A percentile compares a stretch with the other conserved stretches of the same genome.
phyloP scores from a whole-genome alignment of 805 yeast genomes.

The Saccharomycopsis babjevae region DNA sequence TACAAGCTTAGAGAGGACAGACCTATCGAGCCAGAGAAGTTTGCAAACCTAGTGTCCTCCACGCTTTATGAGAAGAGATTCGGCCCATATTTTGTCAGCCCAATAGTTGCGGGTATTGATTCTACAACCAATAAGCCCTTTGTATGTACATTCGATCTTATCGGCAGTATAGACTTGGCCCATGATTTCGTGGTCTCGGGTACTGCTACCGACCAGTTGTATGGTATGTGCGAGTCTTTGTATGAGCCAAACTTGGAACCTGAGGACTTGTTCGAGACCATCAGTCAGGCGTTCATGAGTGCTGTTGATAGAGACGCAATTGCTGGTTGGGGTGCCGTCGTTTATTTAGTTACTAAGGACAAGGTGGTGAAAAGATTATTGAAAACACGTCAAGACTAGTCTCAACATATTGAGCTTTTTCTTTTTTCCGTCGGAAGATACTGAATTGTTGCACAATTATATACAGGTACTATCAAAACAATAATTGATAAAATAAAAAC shows the following conservation, averaged over 20 bases:
- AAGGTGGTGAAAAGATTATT: conserved; percentile 79
- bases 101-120: conserved; percentile 90
- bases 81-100: conserved; percentile 96
- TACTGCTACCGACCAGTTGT: conserved; percentile 92
- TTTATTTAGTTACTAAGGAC: conserved; percentile 84
- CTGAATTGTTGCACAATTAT: no score
- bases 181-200: conserved; percentile 93
- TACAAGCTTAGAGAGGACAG: conserved; percentile 90
- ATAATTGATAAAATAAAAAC: no score
- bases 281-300: conserved; percentile 83
- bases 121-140: conserved; percentile 77
- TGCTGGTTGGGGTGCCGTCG: conserved; percentile 98
- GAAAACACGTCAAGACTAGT: conserved; percentile 87
- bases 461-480: no score
- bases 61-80: conserved; percentile 84
- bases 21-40: conserved; percentile 82
- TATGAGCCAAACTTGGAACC: conserved; percentile 92
- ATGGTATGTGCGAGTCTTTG: conserved; percentile 96
- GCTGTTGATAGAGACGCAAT: conserved; percentile 97
- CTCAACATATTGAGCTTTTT: neutral
- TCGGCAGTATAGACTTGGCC: conserved; percentile 94
- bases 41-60: conserved; percentile 86
- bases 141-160: conserved; percentile 89
- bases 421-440: neutral
- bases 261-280: conserved; percentile 91